Base-by-base conservation (phyloP, 1,284 basidiomycete species). In the Moesziomyces antarcticus region DNA sequence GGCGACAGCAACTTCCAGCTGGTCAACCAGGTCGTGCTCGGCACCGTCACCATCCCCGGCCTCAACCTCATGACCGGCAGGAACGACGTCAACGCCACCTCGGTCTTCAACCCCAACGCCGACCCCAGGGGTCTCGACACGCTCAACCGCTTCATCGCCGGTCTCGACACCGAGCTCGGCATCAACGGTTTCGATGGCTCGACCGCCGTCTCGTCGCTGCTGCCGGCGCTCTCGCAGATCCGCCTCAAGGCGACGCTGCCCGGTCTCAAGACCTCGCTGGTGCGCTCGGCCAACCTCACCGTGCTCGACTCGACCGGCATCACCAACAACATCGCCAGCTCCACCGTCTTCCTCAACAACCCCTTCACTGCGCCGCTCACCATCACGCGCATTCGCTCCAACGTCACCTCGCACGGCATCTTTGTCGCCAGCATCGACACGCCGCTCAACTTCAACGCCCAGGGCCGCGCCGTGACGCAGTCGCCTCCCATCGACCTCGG, bases 291-390 rank as follows among this genome's bases (percentile, higher is more conserved):
- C 27, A 85, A 89, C 27, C 85, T 79, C 42, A 84, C 76, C 87
- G 91, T 93, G 24, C 86, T 92, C 25, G 75, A 88, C 16, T 89
- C 90, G 8, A 93, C 91, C 18, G 91, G 91, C 20, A 84, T 85
- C 45, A 83, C 82, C 56, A 88, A 90, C 79, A 89, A 92, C 83
- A 87, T 91, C 53, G 88, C 89, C 45, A 88, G 91, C 75, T 89
- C 91, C 59, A 87, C 87, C 20, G 91, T 93, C 44, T 83, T 86
- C 50, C 86, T 92, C 25, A 85, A 81, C 64, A 92, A 93, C 80
- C 91, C 91, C 4, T 93, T 92, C 85, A 89, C 88, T 2, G 85
- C 90, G 6, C 85, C 85, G 24, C 86, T 93, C 40, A 82, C 86
- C 33, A 89, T 93, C 74, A 90, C 88, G 4, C 85, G 86, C 57